Evolutionary conservation across 306 rosid genomes (phyloP).

Genomic region (Adenanthera pavonina): DNA sequence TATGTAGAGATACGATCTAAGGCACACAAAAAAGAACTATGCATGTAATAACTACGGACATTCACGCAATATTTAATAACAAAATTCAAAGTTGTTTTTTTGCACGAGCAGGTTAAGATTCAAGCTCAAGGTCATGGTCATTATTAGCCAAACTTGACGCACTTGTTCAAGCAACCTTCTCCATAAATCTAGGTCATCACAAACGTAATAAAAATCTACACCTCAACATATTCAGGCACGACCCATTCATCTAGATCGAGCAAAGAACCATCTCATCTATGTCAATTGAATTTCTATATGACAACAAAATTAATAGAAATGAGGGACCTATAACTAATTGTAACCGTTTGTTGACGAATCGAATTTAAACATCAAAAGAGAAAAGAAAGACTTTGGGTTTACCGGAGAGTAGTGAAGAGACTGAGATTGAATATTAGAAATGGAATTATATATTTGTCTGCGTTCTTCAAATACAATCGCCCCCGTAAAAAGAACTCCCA

Average conservation of each 20-base stretch:
- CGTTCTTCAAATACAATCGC: constrained; percentile 63
- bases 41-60: background rate
- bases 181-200: background rate
- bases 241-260: background rate
- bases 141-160: background rate
- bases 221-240: background rate
- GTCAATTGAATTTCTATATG: background rate
- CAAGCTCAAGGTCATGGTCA: background rate
- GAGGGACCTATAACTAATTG: background rate
- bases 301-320: background rate
- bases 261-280: constrained; percentile 1
- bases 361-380: background rate
- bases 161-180: background rate
- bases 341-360: background rate
- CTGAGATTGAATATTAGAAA: constrained; percentile 54
- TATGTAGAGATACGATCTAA: background rate
- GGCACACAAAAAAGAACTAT: background rate
- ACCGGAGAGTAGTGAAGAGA: constrained; percentile 50
- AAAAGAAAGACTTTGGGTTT: background rate
- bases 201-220: background rate
- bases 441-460: constrained; percentile 62
- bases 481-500: constrained; percentile 73
- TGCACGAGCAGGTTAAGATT: background rate
- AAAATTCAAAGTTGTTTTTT: background rate
- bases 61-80: background rate